These are phyloP conservation scores for Conticribra guillardii DNA, from an alignment of 108 stramenopile genomes.

Conservation along the genomic window DNA sequence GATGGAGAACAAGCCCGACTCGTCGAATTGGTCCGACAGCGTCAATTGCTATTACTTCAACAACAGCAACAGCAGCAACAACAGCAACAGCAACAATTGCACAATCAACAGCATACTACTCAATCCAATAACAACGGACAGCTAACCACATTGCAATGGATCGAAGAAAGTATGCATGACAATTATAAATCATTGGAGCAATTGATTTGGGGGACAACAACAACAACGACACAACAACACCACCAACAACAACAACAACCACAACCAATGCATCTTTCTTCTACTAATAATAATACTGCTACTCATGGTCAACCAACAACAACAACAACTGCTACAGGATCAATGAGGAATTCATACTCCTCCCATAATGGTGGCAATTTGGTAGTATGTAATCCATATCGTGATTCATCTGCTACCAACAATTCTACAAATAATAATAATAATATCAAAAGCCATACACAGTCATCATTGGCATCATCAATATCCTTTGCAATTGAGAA, in stretches of 20 bases:
- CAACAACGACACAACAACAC: neutral
- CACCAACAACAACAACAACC: neutral
- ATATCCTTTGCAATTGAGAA: too few species aligned
- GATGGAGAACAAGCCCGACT: constrained; percentile 49
- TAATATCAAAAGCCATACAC: too few species aligned
- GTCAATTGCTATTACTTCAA: neutral
- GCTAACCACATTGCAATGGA: constrained; percentile 4
- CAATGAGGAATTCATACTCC: too few species aligned
- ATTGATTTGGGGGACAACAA: neutral
- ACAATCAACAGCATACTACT: neutral
- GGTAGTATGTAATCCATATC: too few species aligned
- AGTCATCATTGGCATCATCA: too few species aligned
- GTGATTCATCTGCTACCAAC: too few species aligned
- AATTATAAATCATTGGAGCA: neutral
- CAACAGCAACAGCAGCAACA: constrained; percentile 22
- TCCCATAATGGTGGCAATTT: too few species aligned
- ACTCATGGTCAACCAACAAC: too few species aligned
- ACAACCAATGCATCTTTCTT: neutral
- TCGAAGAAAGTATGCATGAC: neutral
- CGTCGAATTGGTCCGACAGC: constrained; percentile 31
- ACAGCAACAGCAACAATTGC: constrained; percentile 12
- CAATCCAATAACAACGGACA: too few species aligned
- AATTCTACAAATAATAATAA: too few species aligned
- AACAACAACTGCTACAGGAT: too few species aligned
- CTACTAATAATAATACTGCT: too few species aligned